Evolutionary conservation across 768 basidiomycete genomes (phyloP).

Genomic region (Tricholoma matsutake): DNA sequence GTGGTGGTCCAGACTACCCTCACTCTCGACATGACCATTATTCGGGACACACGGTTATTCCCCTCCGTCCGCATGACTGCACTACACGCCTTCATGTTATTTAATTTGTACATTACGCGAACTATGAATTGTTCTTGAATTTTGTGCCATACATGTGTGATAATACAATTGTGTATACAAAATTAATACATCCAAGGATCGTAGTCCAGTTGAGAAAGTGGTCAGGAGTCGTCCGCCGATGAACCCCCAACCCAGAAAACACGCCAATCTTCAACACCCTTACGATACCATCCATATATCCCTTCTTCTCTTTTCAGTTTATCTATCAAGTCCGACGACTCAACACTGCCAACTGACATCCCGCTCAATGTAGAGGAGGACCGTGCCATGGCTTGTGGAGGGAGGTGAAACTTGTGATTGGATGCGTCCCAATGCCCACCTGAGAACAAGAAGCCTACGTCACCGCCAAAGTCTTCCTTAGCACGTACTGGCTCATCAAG

Average conservation of each 20-base stretch:
- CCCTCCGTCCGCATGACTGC: neutral
- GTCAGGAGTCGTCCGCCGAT: slow-evolving; percentile 13
- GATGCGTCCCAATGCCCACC: slow-evolving; percentile 53
- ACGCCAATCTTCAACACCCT: slow-evolving; percentile 71
- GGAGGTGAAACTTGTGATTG: slow-evolving; percentile 31
- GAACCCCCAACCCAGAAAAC: slow-evolving; percentile 80
- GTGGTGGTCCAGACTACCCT: neutral
- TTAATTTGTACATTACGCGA: slow-evolving; percentile 2
- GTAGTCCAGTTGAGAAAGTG: neutral
- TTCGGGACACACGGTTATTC: neutral
- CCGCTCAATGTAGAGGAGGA: slow-evolving; percentile 41
- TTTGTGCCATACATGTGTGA: neutral
- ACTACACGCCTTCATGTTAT: neutral
- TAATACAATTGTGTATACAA: neutral
- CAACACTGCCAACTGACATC: slow-evolving; percentile 48
- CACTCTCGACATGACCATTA: neutral
- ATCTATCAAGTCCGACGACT: slow-evolving; percentile 47
- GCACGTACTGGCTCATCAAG: slow-evolving; percentile 48
- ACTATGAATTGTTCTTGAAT: neutral
- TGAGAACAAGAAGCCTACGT: slow-evolving; percentile 51
- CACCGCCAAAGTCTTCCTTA: slow-evolving; percentile 64
- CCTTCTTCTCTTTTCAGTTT: slow-evolving; percentile 56
- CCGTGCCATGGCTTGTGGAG: slow-evolving; percentile 32
- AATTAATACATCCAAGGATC: neutral
- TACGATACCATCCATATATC: slow-evolving; percentile 76